A percentile compares a stretch with the other conserved stretches of the same genome.
Conservation (phyloP, 2,329 filamentous ascomycete species). For the Ploettnerulaceae sp. region DNA sequence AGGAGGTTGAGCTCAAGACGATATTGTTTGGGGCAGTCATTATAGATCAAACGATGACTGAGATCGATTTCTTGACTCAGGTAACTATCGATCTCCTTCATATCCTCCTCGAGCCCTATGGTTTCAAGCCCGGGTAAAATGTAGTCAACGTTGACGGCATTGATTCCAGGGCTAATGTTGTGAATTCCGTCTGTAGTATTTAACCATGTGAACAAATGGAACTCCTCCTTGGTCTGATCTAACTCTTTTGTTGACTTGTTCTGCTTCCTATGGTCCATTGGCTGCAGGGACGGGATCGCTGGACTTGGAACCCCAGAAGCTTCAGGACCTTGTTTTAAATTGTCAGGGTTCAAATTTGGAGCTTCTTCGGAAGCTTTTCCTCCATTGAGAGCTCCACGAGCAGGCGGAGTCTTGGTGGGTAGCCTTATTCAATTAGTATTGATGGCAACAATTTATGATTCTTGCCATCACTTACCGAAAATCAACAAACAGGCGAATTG, state of each 20-base stretch:
- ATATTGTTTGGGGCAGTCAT: slow-evolving; percentile 7
- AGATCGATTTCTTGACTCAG: slow-evolving; percentile 16
- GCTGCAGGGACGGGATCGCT: not conserved
- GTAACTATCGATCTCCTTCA: slow-evolving; percentile 22
- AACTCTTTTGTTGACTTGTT: not conserved
- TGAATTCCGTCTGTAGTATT: slow-evolving; percentile 3
- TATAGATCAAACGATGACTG: slow-evolving; percentile 19
- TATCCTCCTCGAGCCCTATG: slow-evolving; percentile 12
- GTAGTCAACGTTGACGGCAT: slow-evolving; percentile 2
- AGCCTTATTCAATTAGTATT: not conserved
- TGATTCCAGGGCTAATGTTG: not conserved
- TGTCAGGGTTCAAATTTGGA: too few species aligned
- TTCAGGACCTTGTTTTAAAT: not conserved
- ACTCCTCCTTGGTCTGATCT: slow-evolving; percentile 16
- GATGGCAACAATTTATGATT: not conserved
- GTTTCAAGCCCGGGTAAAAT: not conserved
- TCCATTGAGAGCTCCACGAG: slow-evolving; percentile 3
- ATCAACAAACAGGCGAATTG: slow-evolving; percentile 20
- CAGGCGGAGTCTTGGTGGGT: not conserved
- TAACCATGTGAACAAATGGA: slow-evolving; percentile 28
- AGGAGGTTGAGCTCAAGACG: slow-evolving; percentile 11
- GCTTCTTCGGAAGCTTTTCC: not conserved
- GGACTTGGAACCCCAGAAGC: not conserved
- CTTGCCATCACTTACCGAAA: slow-evolving; percentile 7
- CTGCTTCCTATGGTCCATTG: not conserved